Evolutionary conservation across 768 basidiomycete genomes (phyloP).

Genomic region (Leccinum longicurvipes): DNA sequence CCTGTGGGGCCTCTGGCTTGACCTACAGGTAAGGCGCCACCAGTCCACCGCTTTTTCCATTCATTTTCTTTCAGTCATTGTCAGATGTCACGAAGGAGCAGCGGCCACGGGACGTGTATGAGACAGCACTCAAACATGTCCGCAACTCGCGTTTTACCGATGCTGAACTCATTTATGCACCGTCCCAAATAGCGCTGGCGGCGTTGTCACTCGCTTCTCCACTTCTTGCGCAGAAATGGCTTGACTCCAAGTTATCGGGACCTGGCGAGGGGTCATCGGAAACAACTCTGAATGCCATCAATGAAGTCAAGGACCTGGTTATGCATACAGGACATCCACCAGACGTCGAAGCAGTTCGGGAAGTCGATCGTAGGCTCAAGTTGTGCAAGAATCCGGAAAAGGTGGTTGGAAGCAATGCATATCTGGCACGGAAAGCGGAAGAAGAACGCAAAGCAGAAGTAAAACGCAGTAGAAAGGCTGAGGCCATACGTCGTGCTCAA

Average conservation of each 20-base stretch:
- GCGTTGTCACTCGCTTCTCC: slow-evolving; percentile 66
- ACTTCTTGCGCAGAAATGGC: slow-evolving; percentile 60
- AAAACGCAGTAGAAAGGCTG: slow-evolving; percentile 64
- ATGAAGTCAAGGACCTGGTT: slow-evolving; percentile 55
- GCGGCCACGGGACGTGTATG: slow-evolving; percentile 54
- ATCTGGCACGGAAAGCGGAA: slow-evolving; percentile 65
- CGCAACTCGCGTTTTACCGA: slow-evolving; percentile 86
- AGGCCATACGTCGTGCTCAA: slow-evolving; percentile 41
- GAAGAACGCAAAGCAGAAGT: slow-evolving; percentile 66
- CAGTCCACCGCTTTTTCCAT: slow-evolving; percentile 2
- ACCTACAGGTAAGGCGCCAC: slow-evolving; percentile 65
- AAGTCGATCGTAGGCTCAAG: slow-evolving; percentile 83
- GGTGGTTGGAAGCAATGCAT: slow-evolving; percentile 84
- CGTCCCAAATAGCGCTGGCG: slow-evolving; percentile 90
- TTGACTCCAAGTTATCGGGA: slow-evolving; percentile 36
- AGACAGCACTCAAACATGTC: slow-evolving; percentile 62
- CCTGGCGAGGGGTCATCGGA: slow-evolving; percentile 11
- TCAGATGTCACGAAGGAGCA: slow-evolving; percentile 49
- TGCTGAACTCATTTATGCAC: slow-evolving; percentile 86
- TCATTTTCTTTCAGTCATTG: slow-evolving; percentile 45
- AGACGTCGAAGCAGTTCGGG: slow-evolving; percentile 80
- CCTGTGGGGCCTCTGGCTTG: slow-evolving; percentile 84
- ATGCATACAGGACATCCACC: slow-evolving; percentile 54
- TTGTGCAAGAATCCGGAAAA: slow-evolving; percentile 96
- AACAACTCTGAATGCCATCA: slow-evolving; percentile 32